Base-by-base conservation (phyloP, 106 monocot species). In the Phalaenopsis aphrodite region DNA sequence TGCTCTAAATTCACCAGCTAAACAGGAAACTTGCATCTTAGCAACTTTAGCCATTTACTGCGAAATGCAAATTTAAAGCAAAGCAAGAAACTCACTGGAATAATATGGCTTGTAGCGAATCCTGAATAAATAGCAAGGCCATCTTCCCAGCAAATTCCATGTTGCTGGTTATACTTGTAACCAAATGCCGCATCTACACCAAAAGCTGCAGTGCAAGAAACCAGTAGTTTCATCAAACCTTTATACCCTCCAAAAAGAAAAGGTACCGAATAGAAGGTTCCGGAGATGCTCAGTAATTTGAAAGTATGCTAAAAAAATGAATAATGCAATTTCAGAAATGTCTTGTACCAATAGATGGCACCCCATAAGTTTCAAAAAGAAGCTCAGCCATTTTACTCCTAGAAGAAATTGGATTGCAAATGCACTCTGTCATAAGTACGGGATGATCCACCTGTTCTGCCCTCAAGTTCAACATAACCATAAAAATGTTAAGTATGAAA, bases 351-450 rank as follows among this genome's bases (percentile, higher is more conserved):
- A 98, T 41, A 56, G 92, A 92, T 78, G 94, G 92, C 58, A 91
- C 82, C 43, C 88, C 94, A 87, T 98, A 98, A 64, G 92, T 94
- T 82, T 98, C 98, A 81, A 98, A 98, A 46, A 98, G 92, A 85
- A 98, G 98, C 75, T 98, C 98, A 42, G 98, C 89, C 98, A 98
- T 98, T 98, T 91, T 94, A 84, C 90, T 87, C 41, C 98, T 88
- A 48, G 98, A 98, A 41, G 85, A 86, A 15, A 92, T 71, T 56
- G 98, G 98, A 74, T 98, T 98, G 82, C 86, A 89, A 55, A 86
- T 83, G 82, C 94, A 94, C 81, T 98, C 98, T 75, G 98, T 98
- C 88, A 98, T 94, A 55, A 98, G 78, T 77, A 98, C 93, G 49
- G 98, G 98, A 91, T 98, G 98, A 85, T 92, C 87, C 74, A 97